A percentile compares a stretch with the other conserved stretches of the same genome.
Conservation (phyloP, 306 rosid species). For the Alnus glutinosa region DNA sequence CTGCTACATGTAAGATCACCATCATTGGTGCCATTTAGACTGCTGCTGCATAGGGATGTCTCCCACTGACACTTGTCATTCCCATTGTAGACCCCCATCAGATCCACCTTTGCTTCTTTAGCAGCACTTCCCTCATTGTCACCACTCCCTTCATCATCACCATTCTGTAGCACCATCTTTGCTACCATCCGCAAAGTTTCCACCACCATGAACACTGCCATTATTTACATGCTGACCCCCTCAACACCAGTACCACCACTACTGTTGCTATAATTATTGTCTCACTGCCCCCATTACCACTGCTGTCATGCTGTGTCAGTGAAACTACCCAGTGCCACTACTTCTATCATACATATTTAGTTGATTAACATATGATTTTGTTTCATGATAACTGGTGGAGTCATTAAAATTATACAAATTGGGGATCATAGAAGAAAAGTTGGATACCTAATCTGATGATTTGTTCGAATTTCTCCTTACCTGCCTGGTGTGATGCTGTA, state of each 20-base stretch:
- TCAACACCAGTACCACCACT: neutral
- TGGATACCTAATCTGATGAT: constrained; percentile 10
- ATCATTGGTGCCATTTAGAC: neutral
- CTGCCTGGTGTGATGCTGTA: neutral
- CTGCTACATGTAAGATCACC: neutral
- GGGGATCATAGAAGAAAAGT: neutral
- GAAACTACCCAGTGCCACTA: neutral
- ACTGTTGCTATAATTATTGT: neutral
- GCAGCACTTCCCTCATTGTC: neutral
- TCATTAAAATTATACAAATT: neutral
- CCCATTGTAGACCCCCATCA: neutral
- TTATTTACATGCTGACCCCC: neutral
- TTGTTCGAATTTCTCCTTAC: neutral
- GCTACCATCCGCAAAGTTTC: neutral
- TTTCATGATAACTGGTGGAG: neutral
- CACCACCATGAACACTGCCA: neutral
- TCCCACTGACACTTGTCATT: neutral
- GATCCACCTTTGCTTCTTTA: neutral
- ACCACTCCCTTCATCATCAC: neutral
- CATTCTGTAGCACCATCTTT: neutral
- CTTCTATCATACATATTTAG: neutral
- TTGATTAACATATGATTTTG: neutral
- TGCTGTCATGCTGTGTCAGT: neutral
- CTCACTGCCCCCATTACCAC: neutral
- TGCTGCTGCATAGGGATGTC: neutral